Conservation (phyloP, 495 filamentous ascomycete species). For the Penicillium angulare region DNA sequence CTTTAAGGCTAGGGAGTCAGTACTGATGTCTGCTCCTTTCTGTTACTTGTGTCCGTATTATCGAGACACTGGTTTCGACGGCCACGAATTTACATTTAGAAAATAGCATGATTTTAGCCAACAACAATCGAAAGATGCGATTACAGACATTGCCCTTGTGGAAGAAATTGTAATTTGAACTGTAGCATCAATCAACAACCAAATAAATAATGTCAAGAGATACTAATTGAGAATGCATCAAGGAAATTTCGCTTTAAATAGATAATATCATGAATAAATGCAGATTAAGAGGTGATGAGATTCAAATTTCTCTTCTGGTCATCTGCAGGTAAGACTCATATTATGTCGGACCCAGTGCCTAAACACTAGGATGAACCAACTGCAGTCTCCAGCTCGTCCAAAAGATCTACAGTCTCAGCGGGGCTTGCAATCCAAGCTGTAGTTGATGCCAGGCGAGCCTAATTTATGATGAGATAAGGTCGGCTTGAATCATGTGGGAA, state of each 20-base stretch:
- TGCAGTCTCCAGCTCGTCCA: conserved; percentile 62
- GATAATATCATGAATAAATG: too few relatives aligned
- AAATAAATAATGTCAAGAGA: too few relatives aligned
- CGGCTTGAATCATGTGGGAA: neutral
- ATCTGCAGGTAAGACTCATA: neutral
- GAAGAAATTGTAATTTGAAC: too few relatives aligned
- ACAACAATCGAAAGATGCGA: neutral
- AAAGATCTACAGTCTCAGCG: conserved; percentile 78
- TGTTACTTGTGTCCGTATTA: neutral
- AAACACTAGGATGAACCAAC: conserved; percentile 1
- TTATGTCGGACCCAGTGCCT: neutral
- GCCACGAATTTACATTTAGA: neutral
- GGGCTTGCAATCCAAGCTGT: conserved; percentile 93
- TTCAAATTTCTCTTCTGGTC: too few relatives aligned
- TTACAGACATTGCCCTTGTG: too few relatives aligned
- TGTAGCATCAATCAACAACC: too few relatives aligned
- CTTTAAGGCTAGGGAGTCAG: conserved; percentile 7
- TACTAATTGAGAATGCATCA: too few relatives aligned
- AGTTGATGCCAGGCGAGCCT: conserved; percentile 63
- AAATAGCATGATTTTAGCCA: conserved; percentile 1
- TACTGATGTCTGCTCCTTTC: neutral
- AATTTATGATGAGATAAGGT: neutral
- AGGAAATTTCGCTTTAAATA: too few relatives aligned
- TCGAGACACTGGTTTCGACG: neutral
- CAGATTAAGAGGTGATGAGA: too few relatives aligned